These are phyloP conservation scores for Neonectria magnoliae DNA, from an alignment of 2,329 filamentous ascomycete genomes.

Conservation along the genomic window DNA sequence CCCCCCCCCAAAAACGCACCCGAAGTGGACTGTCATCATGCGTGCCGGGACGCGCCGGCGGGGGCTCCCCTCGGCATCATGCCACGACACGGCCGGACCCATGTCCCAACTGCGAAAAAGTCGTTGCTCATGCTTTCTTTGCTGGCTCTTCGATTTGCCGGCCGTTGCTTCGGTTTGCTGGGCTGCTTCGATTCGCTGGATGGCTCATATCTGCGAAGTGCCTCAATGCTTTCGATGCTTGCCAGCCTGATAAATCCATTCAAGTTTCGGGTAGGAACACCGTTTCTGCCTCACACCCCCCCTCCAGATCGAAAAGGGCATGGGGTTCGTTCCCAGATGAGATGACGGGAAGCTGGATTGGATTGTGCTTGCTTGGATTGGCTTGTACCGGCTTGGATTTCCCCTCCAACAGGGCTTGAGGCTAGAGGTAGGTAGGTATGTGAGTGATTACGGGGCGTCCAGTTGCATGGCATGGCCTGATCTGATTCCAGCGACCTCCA, in stretches of 20 bases:
- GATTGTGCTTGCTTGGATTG: no score
- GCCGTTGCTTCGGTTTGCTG: no score
- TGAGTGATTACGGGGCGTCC: constrained; percentile 17
- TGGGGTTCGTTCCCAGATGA: constrained; percentile 13
- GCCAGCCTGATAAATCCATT: neutral
- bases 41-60: constrained; percentile 41
- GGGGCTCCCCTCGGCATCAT: constrained; percentile 36
- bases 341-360: constrained; percentile 4
- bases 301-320: neutral
- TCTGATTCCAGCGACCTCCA: constrained; percentile 5
- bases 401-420: neutral
- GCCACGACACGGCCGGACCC: constrained; percentile 35
- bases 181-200: neutral
- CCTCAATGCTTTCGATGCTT: neutral
- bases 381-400: constrained; percentile 10
- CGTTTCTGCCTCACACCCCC: neutral
- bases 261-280: neutral
- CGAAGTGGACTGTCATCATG: constrained; percentile 43
- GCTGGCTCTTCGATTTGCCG: neutral
- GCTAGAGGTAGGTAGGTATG: neutral
- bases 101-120: neutral
- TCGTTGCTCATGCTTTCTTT: neutral
- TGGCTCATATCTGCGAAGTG: neutral
- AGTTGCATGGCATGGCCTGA: constrained; percentile 21
- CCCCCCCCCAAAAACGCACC: constrained; percentile 6